Evolutionary conservation across 75 land plant species (phyloP).

Genomic region (Pinus albicaulis): DNA sequence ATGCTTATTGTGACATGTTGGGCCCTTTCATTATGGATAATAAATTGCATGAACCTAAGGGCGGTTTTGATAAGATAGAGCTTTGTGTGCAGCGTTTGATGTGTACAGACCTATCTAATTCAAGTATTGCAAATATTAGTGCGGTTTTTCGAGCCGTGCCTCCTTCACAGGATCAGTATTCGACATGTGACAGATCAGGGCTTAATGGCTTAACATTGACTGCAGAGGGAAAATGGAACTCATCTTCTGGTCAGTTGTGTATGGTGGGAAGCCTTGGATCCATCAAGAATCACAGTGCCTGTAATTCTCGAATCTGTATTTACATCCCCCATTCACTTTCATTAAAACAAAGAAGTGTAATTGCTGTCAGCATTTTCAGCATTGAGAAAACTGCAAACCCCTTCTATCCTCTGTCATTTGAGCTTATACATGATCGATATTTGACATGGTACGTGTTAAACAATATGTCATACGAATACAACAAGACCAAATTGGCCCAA

Average conservation of each 20-base stretch:
- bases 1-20: slow-evolving; percentile 42
- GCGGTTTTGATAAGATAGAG: slow-evolving; percentile 21
- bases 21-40: slow-evolving; percentile 44
- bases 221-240: slow-evolving; percentile 60
- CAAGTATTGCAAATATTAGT: slow-evolving; percentile 28
- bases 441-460: slow-evolving; percentile 17
- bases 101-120: slow-evolving; percentile 20
- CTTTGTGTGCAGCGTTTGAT: slow-evolving; percentile 45
- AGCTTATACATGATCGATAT: slow-evolving; percentile 14
- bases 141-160: slow-evolving; percentile 47
- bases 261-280: slow-evolving; percentile 67
- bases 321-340: slow-evolving; percentile 52
- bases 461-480: slow-evolving; percentile 42
- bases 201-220: slow-evolving; percentile 43
- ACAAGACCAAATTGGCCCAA: slow-evolving; percentile 33
- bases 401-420: slow-evolving; percentile 58
- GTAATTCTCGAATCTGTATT: slow-evolving; percentile 41
- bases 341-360: slow-evolving; percentile 52
- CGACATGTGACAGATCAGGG: slow-evolving; percentile 34
- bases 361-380: slow-evolving; percentile 52
- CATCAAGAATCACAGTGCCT: slow-evolving; percentile 5
- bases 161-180: slow-evolving; percentile 15
- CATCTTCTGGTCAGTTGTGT: slow-evolving; percentile 59
- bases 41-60: too few relatives aligned
- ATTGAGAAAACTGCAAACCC: neutral